Base-by-base conservation (phyloP, 2,329 filamentous ascomycete species). In the Aschersonia sp. region DNA sequence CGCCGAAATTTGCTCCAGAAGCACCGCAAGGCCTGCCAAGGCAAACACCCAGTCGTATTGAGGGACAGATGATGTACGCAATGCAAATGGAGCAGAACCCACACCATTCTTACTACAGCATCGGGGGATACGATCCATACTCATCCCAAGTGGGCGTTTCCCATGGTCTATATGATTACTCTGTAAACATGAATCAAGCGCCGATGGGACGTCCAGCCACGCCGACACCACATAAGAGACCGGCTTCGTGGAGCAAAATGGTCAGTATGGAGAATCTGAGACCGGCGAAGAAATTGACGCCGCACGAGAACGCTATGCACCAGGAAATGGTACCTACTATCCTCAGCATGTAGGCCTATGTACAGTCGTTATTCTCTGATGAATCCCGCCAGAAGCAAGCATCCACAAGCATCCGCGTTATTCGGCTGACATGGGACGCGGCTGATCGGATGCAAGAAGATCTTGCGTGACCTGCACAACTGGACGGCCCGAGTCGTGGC, bases 1-100 rank as follows among this genome's bases (percentile, higher is more conserved):
- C 63, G 5, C 64, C 64, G 46, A 64, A 64, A 52, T 66, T 67
- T 49, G 63, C 63, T 6, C 63, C 64, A 7, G 64, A 67, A 37
- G 51, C 51, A 31, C 52, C 55, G 5, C 52, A 49, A 10, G 52
- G 47, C 5, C 43, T 60, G 43, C 57, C 57, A 10, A 61, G 58
- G 49, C 62, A 64, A 49, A 56, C 63, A 53, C 58, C 59, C 47
- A 60, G 59, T 8, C 59, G 62, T 30, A 56, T 56, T 43, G 60
- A 58, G 47, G 54, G 58, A 5, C 53, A 59, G 10, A 45, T 57
- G 54, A 61, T 57, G 56, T 64, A 55, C 46, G 57, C 35, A 51
- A 63, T 50, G 58, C 59, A 48, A 46, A 58, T 54, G 55, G 59
- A 57, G n/a, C 59, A 63, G 33, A 55, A 56, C 43, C 53, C 53